A percentile compares a stretch with the other conserved stretches of the same genome.
Conservation (phyloP, 1,139 yeast species). For the Candida albicans region DNA sequence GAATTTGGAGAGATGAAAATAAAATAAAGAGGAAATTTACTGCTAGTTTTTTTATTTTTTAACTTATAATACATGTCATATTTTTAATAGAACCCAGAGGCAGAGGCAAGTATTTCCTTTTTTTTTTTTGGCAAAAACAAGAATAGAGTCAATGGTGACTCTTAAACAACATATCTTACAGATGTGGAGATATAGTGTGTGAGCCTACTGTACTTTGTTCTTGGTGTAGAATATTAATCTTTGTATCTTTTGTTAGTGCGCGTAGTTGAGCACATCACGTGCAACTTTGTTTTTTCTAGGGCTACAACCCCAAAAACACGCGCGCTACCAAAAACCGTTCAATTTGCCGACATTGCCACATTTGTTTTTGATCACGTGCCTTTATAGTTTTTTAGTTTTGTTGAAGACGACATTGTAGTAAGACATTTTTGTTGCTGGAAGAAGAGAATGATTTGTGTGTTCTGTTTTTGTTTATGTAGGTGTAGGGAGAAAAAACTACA, state of each 20-base stretch:
- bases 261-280: constrained; percentile 3
- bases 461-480: too few species aligned
- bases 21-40: not conserved
- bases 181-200: not conserved
- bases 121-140: not conserved
- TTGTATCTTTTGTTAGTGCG: not conserved
- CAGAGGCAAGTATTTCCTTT: not conserved
- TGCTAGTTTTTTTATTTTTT: not conserved
- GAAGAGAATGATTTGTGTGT: too few species aligned
- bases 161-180: too few species aligned
- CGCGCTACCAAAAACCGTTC: not conserved
- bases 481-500: too few species aligned
- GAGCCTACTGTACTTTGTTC: not conserved
- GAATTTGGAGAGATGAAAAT: constrained; percentile 1
- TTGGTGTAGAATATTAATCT: not conserved
- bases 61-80: constrained; percentile 5
- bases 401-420: too few species aligned
- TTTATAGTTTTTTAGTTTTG: not conserved
- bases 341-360: not conserved
- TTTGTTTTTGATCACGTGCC: too few species aligned
- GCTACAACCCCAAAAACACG: constrained; percentile 3
- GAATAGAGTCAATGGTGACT: too few species aligned
- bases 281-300: constrained; percentile 3
- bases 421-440: too few species aligned
- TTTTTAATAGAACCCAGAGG: constrained; percentile 4